Evolutionary conservation across 1,284 basidiomycete genomes (phyloP).

Genomic region (Cryptococcus sp.): DNA sequence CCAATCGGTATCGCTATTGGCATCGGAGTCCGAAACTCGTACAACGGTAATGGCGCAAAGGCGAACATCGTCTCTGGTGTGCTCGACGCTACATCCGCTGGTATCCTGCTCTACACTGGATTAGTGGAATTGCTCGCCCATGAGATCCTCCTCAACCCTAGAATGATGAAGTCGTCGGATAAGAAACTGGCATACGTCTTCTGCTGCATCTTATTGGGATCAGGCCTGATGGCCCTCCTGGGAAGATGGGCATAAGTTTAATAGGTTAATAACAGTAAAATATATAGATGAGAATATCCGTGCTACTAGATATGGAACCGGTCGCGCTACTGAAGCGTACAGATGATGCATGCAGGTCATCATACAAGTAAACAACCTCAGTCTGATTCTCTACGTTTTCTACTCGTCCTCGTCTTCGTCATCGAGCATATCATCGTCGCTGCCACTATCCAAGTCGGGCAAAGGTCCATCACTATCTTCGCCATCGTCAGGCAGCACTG

Average conservation of each 20-base stretch:
- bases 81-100: constrained; percentile 80
- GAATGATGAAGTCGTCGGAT: constrained; percentile 71
- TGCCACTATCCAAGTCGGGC: constrained; percentile 54
- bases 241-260: constrained; percentile 72
- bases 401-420: constrained; percentile 48
- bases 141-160: constrained; percentile 84
- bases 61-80: constrained; percentile 80
- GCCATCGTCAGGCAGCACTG: constrained; percentile 46
- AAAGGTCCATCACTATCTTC: constrained; percentile 59
- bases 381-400: constrained; percentile 24
- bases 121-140: constrained; percentile 90
- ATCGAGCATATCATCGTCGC: constrained; percentile 53
- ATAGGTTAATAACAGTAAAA: not conserved
- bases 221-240: constrained; percentile 78
- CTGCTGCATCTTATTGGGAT: constrained; percentile 71
- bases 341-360: no score
- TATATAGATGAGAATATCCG: not conserved
- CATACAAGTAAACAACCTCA: no score
- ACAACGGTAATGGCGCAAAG: constrained; percentile 74
- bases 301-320: not conserved
- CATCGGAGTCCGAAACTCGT: constrained; percentile 75
- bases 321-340: no score
- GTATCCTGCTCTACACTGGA: constrained; percentile 86
- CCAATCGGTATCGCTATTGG: constrained; percentile 67
- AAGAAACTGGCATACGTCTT: constrained; percentile 68